Percentiles rank a stretch among this genome's conserved stretches.
Conservation (phyloP, 2,329 filamentous ascomycete species). For the Aspergillus viridinutans region DNA sequence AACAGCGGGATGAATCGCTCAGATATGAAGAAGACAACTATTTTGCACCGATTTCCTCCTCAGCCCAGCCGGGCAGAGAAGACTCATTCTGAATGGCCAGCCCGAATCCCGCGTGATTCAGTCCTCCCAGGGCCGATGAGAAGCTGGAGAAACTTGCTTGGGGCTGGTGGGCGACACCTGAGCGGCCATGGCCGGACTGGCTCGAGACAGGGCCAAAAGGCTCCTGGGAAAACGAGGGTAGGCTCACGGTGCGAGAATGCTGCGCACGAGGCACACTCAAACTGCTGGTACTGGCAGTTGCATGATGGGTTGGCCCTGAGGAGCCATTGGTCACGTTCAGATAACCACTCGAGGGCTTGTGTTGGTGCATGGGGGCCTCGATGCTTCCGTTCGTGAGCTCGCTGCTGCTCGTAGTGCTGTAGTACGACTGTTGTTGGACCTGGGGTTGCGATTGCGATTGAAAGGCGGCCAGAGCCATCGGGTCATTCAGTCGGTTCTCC, state of each 20-base stretch:
- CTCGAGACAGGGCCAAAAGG: constrained; percentile 45
- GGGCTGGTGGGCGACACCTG: constrained; percentile 38
- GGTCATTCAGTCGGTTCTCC: constrained; percentile 44
- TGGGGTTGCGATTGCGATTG: constrained; percentile 65
- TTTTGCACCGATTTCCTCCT: constrained; percentile 59
- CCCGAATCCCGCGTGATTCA: constrained; percentile 55
- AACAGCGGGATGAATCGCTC: constrained; percentile 16
- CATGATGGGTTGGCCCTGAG: constrained; percentile 72
- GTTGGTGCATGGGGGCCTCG: constrained; percentile 42
- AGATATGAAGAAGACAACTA: constrained; percentile 22
- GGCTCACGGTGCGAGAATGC: constrained; percentile 79
- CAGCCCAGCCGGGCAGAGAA: constrained; percentile 59
- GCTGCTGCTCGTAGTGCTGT: constrained; percentile 67
- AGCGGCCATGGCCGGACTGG: constrained; percentile 32
- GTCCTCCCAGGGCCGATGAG: constrained; percentile 55
- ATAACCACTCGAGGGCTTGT: constrained; percentile 65
- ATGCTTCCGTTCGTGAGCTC: constrained; percentile 56
- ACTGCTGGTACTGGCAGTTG: constrained; percentile 57
- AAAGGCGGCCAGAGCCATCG: constrained; percentile 39
- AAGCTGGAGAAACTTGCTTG: constrained; percentile 56
- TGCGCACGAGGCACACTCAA: constrained; percentile 53
- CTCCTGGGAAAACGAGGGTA: constrained; percentile 68
- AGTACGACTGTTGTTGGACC: constrained; percentile 75
- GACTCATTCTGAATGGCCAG: constrained; percentile 57
- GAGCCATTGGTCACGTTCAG: constrained; percentile 48